A percentile compares a stretch with the other conserved stretches of the same genome.
Conservation (phyloP, 495 filamentous ascomycete genomes). For the Trichoderma erinaceum region DNA sequence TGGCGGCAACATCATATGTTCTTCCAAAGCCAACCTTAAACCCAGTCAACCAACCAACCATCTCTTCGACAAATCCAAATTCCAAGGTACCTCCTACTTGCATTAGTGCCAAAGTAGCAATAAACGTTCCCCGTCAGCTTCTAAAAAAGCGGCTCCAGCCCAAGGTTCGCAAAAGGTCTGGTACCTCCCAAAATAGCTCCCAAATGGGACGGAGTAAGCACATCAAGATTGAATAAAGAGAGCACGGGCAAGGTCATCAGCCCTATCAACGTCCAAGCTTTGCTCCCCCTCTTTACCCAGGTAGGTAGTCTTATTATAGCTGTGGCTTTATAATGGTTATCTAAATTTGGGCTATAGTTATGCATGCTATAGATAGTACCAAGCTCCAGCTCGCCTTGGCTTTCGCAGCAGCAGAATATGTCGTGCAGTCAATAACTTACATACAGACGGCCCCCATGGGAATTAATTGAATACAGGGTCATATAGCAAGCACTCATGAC, state of each 20-base stretch:
- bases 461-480: neutral
- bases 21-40: neutral
- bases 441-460: neutral
- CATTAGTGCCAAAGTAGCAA: neutral
- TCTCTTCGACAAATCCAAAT: neutral
- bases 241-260: neutral
- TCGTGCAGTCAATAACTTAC: neutral
- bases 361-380: too few relatives aligned
- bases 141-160: constrained; percentile 6
- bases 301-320: neutral
- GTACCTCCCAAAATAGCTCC: too few relatives aligned
- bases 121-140: neutral
- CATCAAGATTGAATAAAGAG: neutral
- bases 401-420: neutral
- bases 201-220: neutral
- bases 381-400: too few relatives aligned
- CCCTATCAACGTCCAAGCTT: neutral
- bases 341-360: neutral
- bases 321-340: neutral
- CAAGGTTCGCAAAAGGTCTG: neutral
- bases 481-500: neutral
- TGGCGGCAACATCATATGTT: neutral
- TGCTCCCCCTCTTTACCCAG: neutral
- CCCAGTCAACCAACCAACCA: neutral
- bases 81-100: neutral